Evolutionary conservation across 495 filamentous ascomycete genomes (phyloP), one percentile per base, ranked within the genome.

Genomic region (Corynascus novoguineensis): DNA sequence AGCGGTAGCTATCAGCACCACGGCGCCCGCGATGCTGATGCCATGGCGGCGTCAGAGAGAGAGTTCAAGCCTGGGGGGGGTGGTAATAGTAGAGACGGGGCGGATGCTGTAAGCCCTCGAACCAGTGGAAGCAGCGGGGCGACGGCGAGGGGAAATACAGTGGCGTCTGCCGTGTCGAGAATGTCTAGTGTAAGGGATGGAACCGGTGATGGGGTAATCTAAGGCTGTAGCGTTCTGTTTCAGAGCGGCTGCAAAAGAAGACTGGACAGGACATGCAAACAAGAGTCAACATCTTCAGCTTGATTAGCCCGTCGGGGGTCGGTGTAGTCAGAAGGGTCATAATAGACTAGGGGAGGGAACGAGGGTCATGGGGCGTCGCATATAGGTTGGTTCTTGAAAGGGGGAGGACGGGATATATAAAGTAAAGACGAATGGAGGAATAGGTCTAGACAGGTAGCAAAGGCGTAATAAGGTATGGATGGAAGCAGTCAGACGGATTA

Each of bases 101-200:
- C 19, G n/a, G 40, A 27, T 28, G 5, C 28, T 0, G 46, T 44
- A 1, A 49, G 53, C 21, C 34, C 45, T 11, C 38, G 22, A 34
- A 49, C 31, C 12, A 56, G 53, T 12, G 25, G 28, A 24, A 25
- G 48, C 8, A 50, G 59, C 51, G 41, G 48, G 21, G 52, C 21
- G 44, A 41, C 59, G 46, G 55, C 38, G 45, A 41, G 19, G 0
- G 32, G 12, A 34, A 45, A 9, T 24, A 29, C 24, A 24, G 15
- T 15, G 14, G 31, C 19, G 48, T 25, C 48, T 35, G 31, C 31
- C 2, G 53, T 38, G 31, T 55, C 53, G 31, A 38, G 42, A 9
- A 54, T 45, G 51, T 54, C 38, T 2, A 54, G 51, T 15, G 17
- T 32, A 28, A 38, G 42, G n/a, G 53, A 55, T 14, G 42, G 29